phyloP scores from a whole-genome alignment of 176 grass and related monocot genomes.

The Rhynchospora breviuscula region DNA sequence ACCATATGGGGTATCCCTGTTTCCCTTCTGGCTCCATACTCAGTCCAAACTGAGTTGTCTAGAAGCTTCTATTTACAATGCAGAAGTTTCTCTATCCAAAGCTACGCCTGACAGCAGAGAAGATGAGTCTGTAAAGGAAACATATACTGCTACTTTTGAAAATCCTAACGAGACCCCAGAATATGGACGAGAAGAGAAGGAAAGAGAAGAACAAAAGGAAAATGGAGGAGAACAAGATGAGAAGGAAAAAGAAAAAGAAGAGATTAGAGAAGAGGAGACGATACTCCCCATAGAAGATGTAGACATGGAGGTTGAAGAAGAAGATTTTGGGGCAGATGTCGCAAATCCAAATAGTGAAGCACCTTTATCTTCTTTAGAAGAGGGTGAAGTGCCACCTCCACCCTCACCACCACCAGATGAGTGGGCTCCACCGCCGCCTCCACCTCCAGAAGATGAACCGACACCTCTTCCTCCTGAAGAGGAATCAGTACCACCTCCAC shows the following conservation, averaged over 20 bases:
- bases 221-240: constrained; percentile 20
- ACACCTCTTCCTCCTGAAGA: constrained; percentile 51
- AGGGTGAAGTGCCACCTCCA: constrained; percentile 50
- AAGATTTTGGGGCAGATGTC: constrained; percentile 33
- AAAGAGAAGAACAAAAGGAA: constrained; percentile 21
- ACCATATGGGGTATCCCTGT: constrained; percentile 77
- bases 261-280: constrained; percentile 7
- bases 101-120: constrained; percentile 18
- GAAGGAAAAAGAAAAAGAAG: not conserved
- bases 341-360: constrained; percentile 25
- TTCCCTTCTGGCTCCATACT: constrained; percentile 89
- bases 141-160: constrained; percentile 23
- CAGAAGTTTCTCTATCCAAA: constrained; percentile 38
- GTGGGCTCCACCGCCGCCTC: constrained; percentile 65
- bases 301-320: constrained; percentile 97
- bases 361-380: constrained; percentile 37
- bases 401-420: constrained; percentile 71
- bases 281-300: constrained; percentile 46
- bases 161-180: constrained; percentile 30
- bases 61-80: constrained; percentile 51
- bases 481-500: constrained; percentile 24
- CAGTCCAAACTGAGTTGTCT: constrained; percentile 69
- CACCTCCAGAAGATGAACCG: constrained; percentile 70
- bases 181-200: constrained; percentile 28
- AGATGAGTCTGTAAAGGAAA: constrained; percentile 29